Evolutionary conservation across 2,329 filamentous ascomycete species (phyloP).

Genomic region (Epichloe glyceriae): DNA sequence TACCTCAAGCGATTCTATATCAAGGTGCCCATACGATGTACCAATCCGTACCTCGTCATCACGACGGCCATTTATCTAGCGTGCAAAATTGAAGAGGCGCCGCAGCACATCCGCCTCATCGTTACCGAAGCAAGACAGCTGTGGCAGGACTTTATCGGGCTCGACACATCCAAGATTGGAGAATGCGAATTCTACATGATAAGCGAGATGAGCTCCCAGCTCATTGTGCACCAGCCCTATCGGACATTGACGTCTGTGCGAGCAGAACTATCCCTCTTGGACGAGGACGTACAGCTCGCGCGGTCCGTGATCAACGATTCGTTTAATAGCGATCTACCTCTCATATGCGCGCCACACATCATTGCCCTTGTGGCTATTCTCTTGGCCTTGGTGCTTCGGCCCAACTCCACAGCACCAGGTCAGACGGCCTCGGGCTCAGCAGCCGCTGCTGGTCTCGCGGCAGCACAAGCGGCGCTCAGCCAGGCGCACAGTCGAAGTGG

Average conservation of each 20-base stretch:
- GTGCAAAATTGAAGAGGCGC: conserved; percentile 96
- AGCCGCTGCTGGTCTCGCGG: conserved; percentile 31
- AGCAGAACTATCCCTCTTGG: conserved; percentile 54
- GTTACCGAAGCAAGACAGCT: conserved; percentile 74
- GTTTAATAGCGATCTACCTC: conserved; percentile 81
- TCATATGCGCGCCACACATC: conserved; percentile 74
- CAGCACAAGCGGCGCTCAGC: conserved; percentile 34
- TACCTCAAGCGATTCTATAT: conserved; percentile 92
- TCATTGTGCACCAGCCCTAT: conserved; percentile 87
- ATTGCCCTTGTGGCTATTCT: conserved; percentile 81
- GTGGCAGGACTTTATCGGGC: conserved; percentile 66
- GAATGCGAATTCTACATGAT: conserved; percentile 93
- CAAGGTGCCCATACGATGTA: conserved; percentile 79
- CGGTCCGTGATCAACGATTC: conserved; percentile 83
- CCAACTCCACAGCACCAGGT: conserved; percentile 24
- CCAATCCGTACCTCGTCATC: conserved; percentile 85
- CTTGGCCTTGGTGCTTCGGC: conserved; percentile 69
- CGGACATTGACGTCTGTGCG: conserved; percentile 64
- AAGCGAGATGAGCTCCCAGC: conserved; percentile 76
- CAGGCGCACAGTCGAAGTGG: conserved; percentile 28
- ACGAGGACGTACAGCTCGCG: conserved; percentile 66
- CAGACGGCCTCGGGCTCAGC: conserved; percentile 18
- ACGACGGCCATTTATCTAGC: conserved; percentile 91
- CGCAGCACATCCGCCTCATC: conserved; percentile 88
- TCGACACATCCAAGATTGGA: conserved; percentile 72